Percentiles rank a stretch among this genome's conserved stretches.
phyloP scores from a whole-genome alignment of 441 rosid species.

The Populus trichocarpa region DNA sequence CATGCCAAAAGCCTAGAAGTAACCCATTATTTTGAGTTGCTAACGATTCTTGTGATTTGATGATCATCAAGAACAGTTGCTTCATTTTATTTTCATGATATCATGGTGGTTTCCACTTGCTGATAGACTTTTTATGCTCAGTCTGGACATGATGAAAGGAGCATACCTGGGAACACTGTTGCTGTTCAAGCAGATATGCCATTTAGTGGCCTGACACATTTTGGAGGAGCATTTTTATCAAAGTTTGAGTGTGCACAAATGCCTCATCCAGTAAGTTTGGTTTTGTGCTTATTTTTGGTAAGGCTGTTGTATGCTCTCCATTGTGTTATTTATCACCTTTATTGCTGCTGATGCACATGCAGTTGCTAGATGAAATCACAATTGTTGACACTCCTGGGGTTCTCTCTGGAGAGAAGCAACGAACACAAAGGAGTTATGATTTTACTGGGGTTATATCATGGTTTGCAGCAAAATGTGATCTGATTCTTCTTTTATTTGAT shows the following conservation, averaged over 20 bases:
- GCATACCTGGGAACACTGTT: constrained; percentile 91
- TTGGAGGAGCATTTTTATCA: constrained; percentile 90
- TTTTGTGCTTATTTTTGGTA: not conserved
- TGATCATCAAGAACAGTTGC: not conserved
- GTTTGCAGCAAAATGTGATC: constrained; percentile 96
- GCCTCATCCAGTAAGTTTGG: constrained; percentile 83
- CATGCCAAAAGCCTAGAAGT: not conserved
- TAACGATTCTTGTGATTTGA: not conserved
- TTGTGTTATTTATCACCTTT: constrained; percentile 1
- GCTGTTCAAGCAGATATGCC: constrained; percentile 99
- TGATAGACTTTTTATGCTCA: constrained; percentile 24
- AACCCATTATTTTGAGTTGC: not conserved
- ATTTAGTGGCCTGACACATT: constrained; percentile 77
- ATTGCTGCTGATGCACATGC: constrained; percentile 24
- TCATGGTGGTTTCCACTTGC: constrained; percentile 1
- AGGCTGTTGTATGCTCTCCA: not conserved
- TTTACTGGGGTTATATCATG: constrained; percentile 93
- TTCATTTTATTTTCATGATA: constrained; percentile 2
- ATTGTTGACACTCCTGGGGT: constrained; percentile 96
- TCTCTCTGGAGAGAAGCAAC: constrained; percentile 89
- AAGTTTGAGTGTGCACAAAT: constrained; percentile 97
- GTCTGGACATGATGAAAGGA: constrained; percentile 96
- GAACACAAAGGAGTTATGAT: constrained; percentile 81
- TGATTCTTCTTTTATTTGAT: constrained; percentile 82
- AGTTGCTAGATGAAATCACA: constrained; percentile 85